Evolutionary conservation across 2,329 filamentous ascomycete genomes (phyloP).

Genomic region (Cladorrhinum sp.): DNA sequence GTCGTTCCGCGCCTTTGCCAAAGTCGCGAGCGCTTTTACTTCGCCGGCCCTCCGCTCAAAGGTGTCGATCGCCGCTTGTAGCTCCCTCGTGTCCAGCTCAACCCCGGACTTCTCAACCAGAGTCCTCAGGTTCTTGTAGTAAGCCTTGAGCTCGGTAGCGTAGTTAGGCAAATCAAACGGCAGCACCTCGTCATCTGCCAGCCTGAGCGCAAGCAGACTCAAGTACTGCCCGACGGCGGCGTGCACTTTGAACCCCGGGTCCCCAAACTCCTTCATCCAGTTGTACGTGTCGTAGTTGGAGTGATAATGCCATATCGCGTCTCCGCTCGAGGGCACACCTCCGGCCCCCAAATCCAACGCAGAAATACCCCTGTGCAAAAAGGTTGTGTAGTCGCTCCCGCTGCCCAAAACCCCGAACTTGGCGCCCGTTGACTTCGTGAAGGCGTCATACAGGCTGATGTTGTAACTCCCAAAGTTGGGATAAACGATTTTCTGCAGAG

Average conservation of each 20-base stretch:
- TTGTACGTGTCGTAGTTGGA: conserved; percentile 88
- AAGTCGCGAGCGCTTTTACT: background rate
- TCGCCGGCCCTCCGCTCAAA: conserved; percentile 6
- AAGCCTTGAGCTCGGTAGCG: conserved; percentile 59
- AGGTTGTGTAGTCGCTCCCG: conserved; percentile 79
- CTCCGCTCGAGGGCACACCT: conserved; percentile 53
- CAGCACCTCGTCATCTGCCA: conserved; percentile 76
- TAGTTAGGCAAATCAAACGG: conserved; percentile 79
- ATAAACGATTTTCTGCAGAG: conserved; percentile 55
- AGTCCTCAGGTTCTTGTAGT: conserved; percentile 53
- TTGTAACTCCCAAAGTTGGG: conserved; percentile 63
- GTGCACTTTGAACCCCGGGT: conserved; percentile 81
- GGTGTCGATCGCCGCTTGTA: conserved; percentile 38
- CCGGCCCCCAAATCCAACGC: conserved; percentile 65
- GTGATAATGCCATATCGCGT: conserved; percentile 68
- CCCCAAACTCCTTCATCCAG: conserved; percentile 76
- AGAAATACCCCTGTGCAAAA: conserved; percentile 67
- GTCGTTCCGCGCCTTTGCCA: conserved; percentile 25
- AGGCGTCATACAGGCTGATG: conserved; percentile 68
- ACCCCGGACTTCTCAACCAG: conserved; percentile 35
- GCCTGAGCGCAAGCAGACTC: conserved; percentile 74
- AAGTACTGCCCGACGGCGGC: conserved; percentile 73
- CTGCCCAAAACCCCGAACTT: conserved; percentile 67
- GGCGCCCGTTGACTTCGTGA: conserved; percentile 57
- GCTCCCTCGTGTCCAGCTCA: conserved; percentile 37